A percentile compares a stretch with the other conserved stretches of the same genome.
phyloP scores from a whole-genome alignment of 257 asterid species.

The Cynanchum wilfordii region DNA sequence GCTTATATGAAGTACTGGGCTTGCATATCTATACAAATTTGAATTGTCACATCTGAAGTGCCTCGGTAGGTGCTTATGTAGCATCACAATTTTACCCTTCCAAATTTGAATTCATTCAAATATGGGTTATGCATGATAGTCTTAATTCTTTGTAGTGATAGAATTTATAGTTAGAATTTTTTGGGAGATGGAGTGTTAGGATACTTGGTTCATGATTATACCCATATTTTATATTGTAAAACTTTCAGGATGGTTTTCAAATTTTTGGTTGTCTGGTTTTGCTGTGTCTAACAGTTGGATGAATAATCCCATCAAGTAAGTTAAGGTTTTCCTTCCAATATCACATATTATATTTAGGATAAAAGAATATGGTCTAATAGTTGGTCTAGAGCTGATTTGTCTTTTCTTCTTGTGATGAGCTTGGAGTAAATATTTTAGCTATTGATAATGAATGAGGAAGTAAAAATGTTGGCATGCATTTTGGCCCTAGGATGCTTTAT shows the following conservation, averaged over 20 bases:
- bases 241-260: not conserved
- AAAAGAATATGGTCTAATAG: not conserved
- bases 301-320: not conserved
- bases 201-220: not conserved
- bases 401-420: not conserved
- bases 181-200: not conserved
- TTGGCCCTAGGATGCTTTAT: not conserved
- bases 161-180: not conserved
- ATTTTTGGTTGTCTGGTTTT: not conserved
- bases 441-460: not conserved
- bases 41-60: not conserved
- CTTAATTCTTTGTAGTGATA: not conserved
- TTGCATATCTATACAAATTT: not conserved
- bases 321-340: not conserved
- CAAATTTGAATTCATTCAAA: not conserved
- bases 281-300: not conserved
- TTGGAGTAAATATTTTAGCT: not conserved
- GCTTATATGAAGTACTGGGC: not conserved
- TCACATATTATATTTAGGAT: not conserved
- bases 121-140: not conserved
- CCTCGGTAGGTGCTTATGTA: not conserved
- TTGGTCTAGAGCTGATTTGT: constrained; percentile 3
- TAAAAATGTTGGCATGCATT: not conserved
- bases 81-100: not conserved
- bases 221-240: not conserved